Evolutionary conservation across 768 basidiomycete species (phyloP).

Genomic region (Boletus eberwhitei): DNA sequence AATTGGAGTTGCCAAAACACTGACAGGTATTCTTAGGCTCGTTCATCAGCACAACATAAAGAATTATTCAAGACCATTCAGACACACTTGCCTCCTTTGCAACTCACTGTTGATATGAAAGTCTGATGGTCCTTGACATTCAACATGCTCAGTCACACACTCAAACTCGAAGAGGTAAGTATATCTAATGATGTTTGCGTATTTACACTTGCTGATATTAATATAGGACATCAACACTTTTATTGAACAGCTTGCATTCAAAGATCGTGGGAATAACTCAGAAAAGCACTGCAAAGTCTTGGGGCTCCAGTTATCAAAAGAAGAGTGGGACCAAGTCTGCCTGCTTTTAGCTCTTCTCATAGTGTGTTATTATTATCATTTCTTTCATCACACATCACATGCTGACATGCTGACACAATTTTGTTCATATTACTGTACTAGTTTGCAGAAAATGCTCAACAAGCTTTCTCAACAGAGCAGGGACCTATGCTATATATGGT

Average conservation of each 20-base stretch:
- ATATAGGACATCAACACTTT: conserved; percentile 2
- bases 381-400: background rate
- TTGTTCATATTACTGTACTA: background rate
- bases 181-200: background rate
- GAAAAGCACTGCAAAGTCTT: background rate
- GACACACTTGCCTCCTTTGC: background rate
- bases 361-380: background rate
- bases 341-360: background rate
- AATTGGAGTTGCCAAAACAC: background rate
- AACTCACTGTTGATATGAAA: conserved; percentile 6
- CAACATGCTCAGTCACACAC: background rate
- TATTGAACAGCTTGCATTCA: conserved; percentile 1
- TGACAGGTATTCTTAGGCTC: background rate
- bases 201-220: background rate
- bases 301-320: background rate
- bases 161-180: conserved; percentile 3
- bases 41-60: conserved; percentile 1
- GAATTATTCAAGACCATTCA: conserved; percentile 7
- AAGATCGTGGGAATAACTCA: background rate
- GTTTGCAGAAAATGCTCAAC: conserved; percentile 9
- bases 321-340: background rate
- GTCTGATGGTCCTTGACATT: conserved; percentile 7
- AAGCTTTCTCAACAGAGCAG: conserved; percentile 2
- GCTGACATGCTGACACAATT: background rate
- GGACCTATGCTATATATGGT: background rate